A percentile compares a stretch with the other conserved stretches of the same genome.
Evolutionary conservation across 345 rosid species (phyloP).

Genomic region (Pugionium cornutum): DNA sequence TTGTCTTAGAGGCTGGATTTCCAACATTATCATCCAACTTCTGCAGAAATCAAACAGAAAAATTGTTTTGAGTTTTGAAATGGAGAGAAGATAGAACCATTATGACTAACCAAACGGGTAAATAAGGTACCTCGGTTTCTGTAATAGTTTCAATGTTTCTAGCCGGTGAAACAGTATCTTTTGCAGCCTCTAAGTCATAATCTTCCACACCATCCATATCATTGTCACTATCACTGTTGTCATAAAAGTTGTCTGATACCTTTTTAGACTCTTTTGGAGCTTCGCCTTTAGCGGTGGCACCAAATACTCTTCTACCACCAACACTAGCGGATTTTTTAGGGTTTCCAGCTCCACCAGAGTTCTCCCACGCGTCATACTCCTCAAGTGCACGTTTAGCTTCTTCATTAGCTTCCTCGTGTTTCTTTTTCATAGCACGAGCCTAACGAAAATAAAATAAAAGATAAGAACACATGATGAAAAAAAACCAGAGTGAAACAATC

Average conservation of each 20-base stretch:
- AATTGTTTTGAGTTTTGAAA: slow-evolving; percentile 16
- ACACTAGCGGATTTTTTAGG: slow-evolving; percentile 34
- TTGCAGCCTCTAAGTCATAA: slow-evolving; percentile 32
- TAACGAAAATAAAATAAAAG: slow-evolving; percentile 37
- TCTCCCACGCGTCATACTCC: slow-evolving; percentile 72
- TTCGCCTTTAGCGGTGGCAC: slow-evolving; percentile 51
- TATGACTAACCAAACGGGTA: slow-evolving; percentile 4
- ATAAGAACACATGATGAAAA: slow-evolving; percentile 14
- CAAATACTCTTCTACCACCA: slow-evolving; percentile 85
- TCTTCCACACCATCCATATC: slow-evolving; percentile 52
- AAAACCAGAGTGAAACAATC: background rate
- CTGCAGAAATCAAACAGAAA: slow-evolving; percentile 43
- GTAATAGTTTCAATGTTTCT: slow-evolving; percentile 44
- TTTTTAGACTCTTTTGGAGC: slow-evolving; percentile 43
- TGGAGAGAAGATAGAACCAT: slow-evolving; percentile 12
- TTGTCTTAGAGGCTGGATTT: slow-evolving; percentile 64
- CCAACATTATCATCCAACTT: slow-evolving; percentile 47
- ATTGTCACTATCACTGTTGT: slow-evolving; percentile 65
- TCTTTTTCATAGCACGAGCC: slow-evolving; percentile 78
- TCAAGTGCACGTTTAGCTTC: slow-evolving; percentile 79
- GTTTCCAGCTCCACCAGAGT: slow-evolving; percentile 47
- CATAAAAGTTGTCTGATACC: slow-evolving; percentile 50
- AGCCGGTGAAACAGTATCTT: slow-evolving; percentile 41
- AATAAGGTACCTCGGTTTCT: slow-evolving; percentile 45
- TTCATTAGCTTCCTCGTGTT: slow-evolving; percentile 63